Percentiles rank a stretch among this genome's conserved stretches.
phyloP scores from a whole-genome alignment of 208 protist species.

The Leishmania braziliensis region DNA sequence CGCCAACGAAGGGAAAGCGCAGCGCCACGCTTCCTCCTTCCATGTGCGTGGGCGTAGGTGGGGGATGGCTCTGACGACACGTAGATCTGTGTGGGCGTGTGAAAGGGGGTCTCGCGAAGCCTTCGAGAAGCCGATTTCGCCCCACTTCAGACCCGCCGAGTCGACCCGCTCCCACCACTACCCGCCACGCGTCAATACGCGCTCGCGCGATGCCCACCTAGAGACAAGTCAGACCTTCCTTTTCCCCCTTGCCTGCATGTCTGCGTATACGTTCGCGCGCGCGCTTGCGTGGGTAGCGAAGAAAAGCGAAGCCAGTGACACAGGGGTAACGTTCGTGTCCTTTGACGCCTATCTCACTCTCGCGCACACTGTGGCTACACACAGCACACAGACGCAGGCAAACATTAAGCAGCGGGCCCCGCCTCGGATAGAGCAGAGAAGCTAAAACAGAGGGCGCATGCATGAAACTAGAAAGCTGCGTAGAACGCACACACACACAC shows the following conservation, averaged over 20 bases:
- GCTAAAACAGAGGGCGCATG: too few species aligned
- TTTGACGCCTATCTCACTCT: too few species aligned
- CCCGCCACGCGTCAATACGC: background rate
- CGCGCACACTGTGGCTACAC: too few species aligned
- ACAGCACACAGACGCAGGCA: too few species aligned
- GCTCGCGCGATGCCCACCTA: background rate
- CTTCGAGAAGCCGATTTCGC: background rate
- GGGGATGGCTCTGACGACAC: background rate
- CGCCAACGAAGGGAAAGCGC: background rate
- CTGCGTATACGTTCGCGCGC: background rate
- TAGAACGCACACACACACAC: too few species aligned
- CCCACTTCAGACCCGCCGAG: background rate
- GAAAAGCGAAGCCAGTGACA: too few species aligned
- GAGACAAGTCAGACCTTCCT: background rate
- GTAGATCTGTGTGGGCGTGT: background rate
- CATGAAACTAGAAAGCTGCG: too few species aligned
- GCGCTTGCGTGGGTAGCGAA: background rate
- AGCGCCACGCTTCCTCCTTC: background rate
- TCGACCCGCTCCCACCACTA: background rate
- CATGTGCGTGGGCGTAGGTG: background rate
- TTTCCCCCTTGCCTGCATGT: background rate
- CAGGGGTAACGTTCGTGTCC: too few species aligned
- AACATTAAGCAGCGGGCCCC: too few species aligned
- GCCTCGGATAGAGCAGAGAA: too few species aligned
- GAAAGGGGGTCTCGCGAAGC: background rate